A percentile compares a stretch with the other conserved stretches of the same genome.
phyloP scores from a whole-genome alignment of 179 eudicot genomes.

The Spinacia oleracea region DNA sequence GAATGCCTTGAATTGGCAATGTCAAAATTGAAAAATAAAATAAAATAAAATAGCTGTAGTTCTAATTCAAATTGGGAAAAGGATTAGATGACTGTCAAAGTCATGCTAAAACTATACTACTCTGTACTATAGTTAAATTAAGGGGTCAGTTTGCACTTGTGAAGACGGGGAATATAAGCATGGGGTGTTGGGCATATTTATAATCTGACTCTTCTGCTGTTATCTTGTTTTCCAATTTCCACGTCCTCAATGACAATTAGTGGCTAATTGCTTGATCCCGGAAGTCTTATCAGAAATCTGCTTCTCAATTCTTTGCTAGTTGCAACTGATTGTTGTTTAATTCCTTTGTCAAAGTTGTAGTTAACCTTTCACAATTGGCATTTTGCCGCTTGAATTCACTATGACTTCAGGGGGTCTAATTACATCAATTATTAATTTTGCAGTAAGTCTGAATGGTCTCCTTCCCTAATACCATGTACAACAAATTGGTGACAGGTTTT shows the following conservation, averaged over 20 bases:
- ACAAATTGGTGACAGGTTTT: slow-evolving; percentile 21
- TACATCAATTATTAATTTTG: neutral
- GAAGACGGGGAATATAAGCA: neutral
- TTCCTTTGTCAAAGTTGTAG: neutral
- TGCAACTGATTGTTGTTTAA: neutral
- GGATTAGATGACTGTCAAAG: neutral
- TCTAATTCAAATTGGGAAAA: neutral
- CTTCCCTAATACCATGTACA: neutral
- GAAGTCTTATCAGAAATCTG: neutral
- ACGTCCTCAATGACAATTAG: neutral
- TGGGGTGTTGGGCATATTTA: neutral
- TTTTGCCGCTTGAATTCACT: neutral
- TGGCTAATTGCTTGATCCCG: neutral
- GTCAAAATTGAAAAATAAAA: neutral
- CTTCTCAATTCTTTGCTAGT: neutral
- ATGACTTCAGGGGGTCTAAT: neutral
- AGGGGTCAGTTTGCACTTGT: neutral
- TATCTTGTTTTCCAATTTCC: neutral
- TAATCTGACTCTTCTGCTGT: neutral
- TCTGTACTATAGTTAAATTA: too few relatives aligned
- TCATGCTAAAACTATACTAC: neutral
- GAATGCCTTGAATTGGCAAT: neutral
- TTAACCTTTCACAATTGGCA: neutral
- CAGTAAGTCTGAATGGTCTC: neutral
- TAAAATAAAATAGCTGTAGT: neutral